Conservation (phyloP, 768 basidiomycete genomes). For the Tremella mesenterica region DNA sequence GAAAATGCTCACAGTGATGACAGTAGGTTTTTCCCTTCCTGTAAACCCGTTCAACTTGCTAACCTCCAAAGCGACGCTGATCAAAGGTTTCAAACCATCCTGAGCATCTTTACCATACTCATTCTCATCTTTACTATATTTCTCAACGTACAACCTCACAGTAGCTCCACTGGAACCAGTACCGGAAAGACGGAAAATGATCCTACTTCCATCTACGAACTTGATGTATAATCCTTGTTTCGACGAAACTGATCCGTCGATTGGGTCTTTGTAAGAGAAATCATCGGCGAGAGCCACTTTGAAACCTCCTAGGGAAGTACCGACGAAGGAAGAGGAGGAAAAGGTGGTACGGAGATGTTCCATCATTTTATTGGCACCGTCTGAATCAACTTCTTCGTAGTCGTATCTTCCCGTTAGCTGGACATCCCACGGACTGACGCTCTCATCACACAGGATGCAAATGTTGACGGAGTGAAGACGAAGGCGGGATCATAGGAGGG, state of each 20-base stretch:
- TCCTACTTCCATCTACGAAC: constrained; percentile 83
- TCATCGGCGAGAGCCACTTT: constrained; percentile 67
- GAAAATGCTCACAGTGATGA: constrained; percentile 65
- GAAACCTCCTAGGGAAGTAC: constrained; percentile 67
- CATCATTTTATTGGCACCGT: constrained; percentile 79
- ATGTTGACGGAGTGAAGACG: too few species aligned
- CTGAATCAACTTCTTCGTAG: constrained; percentile 93
- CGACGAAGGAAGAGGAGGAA: constrained; percentile 54
- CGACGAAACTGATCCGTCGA: constrained; percentile 81
- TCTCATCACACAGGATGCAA: too few species aligned
- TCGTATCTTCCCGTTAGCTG: constrained; percentile 81
- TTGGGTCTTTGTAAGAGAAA: constrained; percentile 98
- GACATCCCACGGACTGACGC: neutral
- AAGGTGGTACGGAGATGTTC: constrained; percentile 65
- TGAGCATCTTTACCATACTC: constrained; percentile 55
- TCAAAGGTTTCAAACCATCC: constrained; percentile 85
- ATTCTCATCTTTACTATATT: constrained; percentile 53
- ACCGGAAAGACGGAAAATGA: constrained; percentile 91
- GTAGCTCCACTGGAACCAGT: constrained; percentile 96
- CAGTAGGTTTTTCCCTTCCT: constrained; percentile 81
- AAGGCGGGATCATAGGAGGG: too few species aligned
- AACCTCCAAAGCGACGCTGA: constrained; percentile 83
- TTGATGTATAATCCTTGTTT: constrained; percentile 93
- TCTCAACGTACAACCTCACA: constrained; percentile 90
- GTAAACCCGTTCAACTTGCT: constrained; percentile 79